Evolutionary conservation across 345 rosid genomes (phyloP).

Genomic region (Passiflora organensis): DNA sequence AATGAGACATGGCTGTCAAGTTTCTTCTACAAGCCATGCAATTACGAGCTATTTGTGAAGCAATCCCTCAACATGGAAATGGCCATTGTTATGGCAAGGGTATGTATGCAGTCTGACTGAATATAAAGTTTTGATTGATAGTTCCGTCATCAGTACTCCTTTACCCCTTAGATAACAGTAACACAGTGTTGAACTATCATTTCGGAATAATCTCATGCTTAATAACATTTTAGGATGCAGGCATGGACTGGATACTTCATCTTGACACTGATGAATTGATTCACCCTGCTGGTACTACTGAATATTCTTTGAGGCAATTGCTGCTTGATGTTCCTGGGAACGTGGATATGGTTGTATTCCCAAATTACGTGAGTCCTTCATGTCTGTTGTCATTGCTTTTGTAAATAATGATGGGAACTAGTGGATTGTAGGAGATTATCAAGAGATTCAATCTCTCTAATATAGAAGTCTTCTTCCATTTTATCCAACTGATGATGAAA

Average conservation of each 20-base stretch:
- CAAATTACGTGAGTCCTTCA: slow-evolving; percentile 59
- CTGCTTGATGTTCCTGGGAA: slow-evolving; percentile 44
- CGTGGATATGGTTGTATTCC: slow-evolving; percentile 74
- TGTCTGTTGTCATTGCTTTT: slow-evolving; percentile 7
- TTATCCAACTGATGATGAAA: slow-evolving; percentile 3
- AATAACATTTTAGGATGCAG: slow-evolving; percentile 48
- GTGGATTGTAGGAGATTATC: slow-evolving; percentile 3
- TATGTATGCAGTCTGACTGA: slow-evolving; percentile 19
- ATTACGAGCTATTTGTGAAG: slow-evolving; percentile 89
- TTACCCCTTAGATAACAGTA: slow-evolving; percentile 1
- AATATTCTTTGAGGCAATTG: slow-evolving; percentile 67
- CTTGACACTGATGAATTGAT: slow-evolving; percentile 92
- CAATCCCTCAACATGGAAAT: slow-evolving; percentile 98
- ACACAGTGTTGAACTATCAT: not conserved
- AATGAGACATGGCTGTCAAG: slow-evolving; percentile 86
- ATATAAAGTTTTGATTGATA: no score
- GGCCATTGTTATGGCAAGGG: slow-evolving; percentile 95
- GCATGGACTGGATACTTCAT: slow-evolving; percentile 91
- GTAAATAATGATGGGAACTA: not conserved
- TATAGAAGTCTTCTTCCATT: slow-evolving; percentile 7
- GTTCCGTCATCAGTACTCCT: not conserved
- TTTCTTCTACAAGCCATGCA: slow-evolving; percentile 96
- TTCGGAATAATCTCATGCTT: not conserved
- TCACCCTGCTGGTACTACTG: slow-evolving; percentile 70
- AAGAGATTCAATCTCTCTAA: not conserved